Evolutionary conservation across 345 rosid genomes (phyloP).

Genomic region (Gossypium australe): DNA sequence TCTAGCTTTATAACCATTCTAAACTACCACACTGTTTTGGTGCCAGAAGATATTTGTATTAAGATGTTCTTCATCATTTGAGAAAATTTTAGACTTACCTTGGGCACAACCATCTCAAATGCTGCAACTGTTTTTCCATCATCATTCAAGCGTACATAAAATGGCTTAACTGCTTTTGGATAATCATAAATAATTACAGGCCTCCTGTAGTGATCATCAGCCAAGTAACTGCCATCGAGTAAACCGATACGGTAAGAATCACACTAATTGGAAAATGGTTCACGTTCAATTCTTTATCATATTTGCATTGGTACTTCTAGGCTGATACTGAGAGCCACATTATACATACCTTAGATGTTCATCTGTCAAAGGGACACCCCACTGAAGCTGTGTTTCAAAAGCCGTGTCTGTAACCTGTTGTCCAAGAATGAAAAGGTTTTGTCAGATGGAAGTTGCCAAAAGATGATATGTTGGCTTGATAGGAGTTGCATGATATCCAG

Average conservation of each 20-base stretch:
- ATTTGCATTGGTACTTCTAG: background rate
- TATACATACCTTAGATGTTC: conserved; percentile 70
- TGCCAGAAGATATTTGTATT: background rate
- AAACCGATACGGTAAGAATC: conserved; percentile 4
- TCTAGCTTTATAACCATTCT: conserved; percentile 3
- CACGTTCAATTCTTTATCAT: background rate
- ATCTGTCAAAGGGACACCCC: conserved; percentile 60
- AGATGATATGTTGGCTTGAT: background rate
- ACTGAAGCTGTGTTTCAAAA: conserved; percentile 51
- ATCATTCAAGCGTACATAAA: conserved; percentile 57
- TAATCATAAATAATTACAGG: conserved; percentile 58
- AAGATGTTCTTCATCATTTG: background rate
- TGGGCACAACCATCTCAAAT: conserved; percentile 81
- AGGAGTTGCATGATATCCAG: background rate
- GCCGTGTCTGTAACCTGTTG: conserved; percentile 42
- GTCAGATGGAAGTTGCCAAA: background rate
- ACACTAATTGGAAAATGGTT: background rate
- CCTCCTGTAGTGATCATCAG: conserved; percentile 56
- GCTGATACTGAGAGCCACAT: background rate
- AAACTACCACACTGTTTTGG: background rate
- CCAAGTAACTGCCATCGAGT: conserved; percentile 50
- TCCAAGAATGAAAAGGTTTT: background rate
- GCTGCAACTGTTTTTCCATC: conserved; percentile 84
- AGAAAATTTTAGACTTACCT: conserved; percentile 34
- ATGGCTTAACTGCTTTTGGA: conserved; percentile 64